Evolutionary conservation across 1,284 basidiomycete genomes (phyloP).

Genomic region (Cronartium quercuum): DNA sequence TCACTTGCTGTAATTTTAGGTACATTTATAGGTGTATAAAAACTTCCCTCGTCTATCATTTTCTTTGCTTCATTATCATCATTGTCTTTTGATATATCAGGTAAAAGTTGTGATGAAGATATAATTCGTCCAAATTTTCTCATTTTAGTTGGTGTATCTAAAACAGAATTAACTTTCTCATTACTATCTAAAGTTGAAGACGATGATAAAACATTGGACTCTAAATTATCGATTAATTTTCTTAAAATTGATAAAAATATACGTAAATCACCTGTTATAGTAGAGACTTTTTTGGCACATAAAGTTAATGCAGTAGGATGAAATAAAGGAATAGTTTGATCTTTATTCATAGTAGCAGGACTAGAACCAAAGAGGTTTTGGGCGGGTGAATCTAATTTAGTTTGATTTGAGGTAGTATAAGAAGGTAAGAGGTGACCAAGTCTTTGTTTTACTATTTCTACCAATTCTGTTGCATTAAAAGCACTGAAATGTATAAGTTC

Average conservation of each 20-base stretch:
- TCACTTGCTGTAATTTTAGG: constrained; percentile 33
- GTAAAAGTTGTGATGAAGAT: constrained; percentile 22
- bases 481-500: constrained; percentile 50
- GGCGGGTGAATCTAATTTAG: constrained; percentile 9
- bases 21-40: constrained; percentile 25
- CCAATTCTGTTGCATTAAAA: constrained; percentile 49
- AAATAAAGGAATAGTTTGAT: constrained; percentile 46
- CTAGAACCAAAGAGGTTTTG: constrained; percentile 32
- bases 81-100: constrained; percentile 13
- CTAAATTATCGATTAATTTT: constrained; percentile 49
- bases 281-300: constrained; percentile 50
- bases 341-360: background rate
- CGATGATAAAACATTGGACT: constrained; percentile 38
- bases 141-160: constrained; percentile 37
- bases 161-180: constrained; percentile 6
- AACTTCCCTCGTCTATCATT: constrained; percentile 10
- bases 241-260: constrained; percentile 50
- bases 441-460: constrained; percentile 48
- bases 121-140: constrained; percentile 28
- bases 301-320: constrained; percentile 49
- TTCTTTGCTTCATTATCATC: constrained; percentile 24
- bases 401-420: constrained; percentile 37
- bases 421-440: constrained; percentile 45
- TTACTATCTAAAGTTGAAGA: background rate
- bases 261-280: constrained; percentile 50